Evolutionary conservation across 345 rosid species (phyloP), one percentile per base, ranked within the genome.

Genomic region (Gossypium bickii): DNA sequence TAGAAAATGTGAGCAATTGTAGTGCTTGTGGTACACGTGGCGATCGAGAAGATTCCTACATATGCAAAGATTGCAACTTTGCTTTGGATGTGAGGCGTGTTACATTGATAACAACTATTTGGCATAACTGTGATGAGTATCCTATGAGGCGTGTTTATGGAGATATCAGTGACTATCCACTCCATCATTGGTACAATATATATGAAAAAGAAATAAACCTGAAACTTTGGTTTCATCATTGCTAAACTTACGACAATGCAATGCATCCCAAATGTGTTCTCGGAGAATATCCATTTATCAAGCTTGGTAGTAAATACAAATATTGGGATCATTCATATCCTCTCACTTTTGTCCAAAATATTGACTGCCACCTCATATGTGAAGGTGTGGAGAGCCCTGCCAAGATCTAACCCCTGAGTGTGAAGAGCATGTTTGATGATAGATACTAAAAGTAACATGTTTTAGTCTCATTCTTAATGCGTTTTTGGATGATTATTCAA

Each of bases 171-270:
- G 29, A 27, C 3, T 27, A 0, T 2, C 29, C 0, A 27, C 29
- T 27, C 2, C 52, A 27, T 5, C 49, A 9, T 12, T 72, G 73
- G 17, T 80, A 80, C 72, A 71, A 75, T 16, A 72, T 72, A 0
- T 48, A 74, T 29, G 77, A 73, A 56, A 61, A 75, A 72, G 15
- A n/a, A 58, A 78, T 53, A 76, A 68, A 80, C 29, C 67, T 61
- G 13, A 16, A 7, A 9, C 41, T 59, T 16, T 76, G 78, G 70
- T 76, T 67, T 45, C 68, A 80, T 62, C 48, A 17, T 29, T 72
- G 77, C 7, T 53, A 18, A 6, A 22, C 0, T 12, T 53, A 44
- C 15, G 34, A 71, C 12, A 27, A 7, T 11, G 2, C 29, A 12
- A 7, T 44, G 16, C 38, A 71, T 41, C 48, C 27, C n/a, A 1